Evolutionary conservation across 257 asterid species (phyloP).

Genomic region (Eucommia ulmoides): DNA sequence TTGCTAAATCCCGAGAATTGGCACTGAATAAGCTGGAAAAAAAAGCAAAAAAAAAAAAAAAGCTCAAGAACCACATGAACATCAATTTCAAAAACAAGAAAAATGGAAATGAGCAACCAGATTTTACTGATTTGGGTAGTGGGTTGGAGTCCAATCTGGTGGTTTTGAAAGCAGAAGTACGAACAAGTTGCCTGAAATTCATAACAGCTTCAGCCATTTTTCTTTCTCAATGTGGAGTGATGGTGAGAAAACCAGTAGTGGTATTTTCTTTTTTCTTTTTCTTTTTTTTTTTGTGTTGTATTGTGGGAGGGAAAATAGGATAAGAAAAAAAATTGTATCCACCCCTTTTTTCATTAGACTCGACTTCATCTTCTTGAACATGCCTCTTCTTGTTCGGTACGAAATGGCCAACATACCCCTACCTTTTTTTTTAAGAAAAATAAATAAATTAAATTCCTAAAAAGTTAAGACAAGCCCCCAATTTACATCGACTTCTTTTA

Average conservation of each 20-base stretch:
- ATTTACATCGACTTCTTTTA: too few relatives aligned
- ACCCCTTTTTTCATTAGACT: conserved; percentile 23
- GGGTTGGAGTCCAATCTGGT: conserved; percentile 14
- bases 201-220: conserved; percentile 51
- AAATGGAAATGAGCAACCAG: background rate
- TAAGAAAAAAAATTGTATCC: conserved; percentile 49
- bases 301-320: conserved; percentile 20
- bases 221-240: background rate
- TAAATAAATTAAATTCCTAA: too few relatives aligned
- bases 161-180: conserved; percentile 10
- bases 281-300: conserved; percentile 10
- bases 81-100: too few relatives aligned
- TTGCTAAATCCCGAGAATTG: conserved; percentile 23
- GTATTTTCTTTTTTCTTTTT: too few relatives aligned
- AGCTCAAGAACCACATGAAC: background rate
- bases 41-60: background rate
- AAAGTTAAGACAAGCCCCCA: too few relatives aligned
- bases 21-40: conserved; percentile 29
- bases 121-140: conserved; percentile 27
- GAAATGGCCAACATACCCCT: too few relatives aligned
- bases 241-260: too few relatives aligned
- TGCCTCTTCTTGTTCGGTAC: too few relatives aligned
- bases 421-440: too few relatives aligned
- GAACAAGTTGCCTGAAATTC: conserved; percentile 30
- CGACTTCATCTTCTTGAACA: too few relatives aligned